A percentile compares a stretch with the other conserved stretches of the same genome.
phyloP scores from a whole-genome alignment of 1,139 yeast genomes.

The Yamadazyma sp. region DNA sequence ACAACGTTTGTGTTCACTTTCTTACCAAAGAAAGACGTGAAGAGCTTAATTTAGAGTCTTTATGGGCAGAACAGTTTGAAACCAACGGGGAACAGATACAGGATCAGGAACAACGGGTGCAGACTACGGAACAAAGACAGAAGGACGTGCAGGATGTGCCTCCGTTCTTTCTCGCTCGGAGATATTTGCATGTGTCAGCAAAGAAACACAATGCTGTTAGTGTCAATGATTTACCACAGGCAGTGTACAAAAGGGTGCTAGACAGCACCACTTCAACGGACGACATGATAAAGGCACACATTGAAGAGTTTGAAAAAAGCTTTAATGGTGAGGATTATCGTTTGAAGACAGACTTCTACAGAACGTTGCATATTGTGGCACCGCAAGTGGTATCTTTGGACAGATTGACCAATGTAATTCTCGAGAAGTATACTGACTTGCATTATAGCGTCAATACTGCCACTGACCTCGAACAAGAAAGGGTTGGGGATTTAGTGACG shows the following conservation, averaged over 20 bases:
- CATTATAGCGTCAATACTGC: background rate
- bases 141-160: constrained; percentile 9
- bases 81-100: too few species aligned
- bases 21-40: constrained; percentile 68
- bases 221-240: background rate
- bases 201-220: background rate
- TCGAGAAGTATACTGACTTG: constrained; percentile 29
- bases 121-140: too few species aligned
- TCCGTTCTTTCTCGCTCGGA: constrained; percentile 12
- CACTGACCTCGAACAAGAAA: constrained; percentile 14
- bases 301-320: constrained; percentile 17
- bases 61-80: constrained; percentile 50
- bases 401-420: constrained; percentile 23
- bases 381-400: constrained; percentile 30
- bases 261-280: constrained; percentile 1
- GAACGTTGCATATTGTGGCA: constrained; percentile 34
- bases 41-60: constrained; percentile 65
- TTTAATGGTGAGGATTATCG: constrained; percentile 31
- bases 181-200: constrained; percentile 10
- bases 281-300: constrained; percentile 10
- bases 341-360: constrained; percentile 35
- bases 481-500: constrained; percentile 27
- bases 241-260: constrained; percentile 3
- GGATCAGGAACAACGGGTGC: constrained; percentile 1
- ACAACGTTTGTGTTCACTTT: constrained; percentile 67